Percentiles rank a stretch among this genome's conserved stretches.
phyloP scores from a whole-genome alignment of 805 yeast species.

The Vanderwaltozyma yarrowii region DNA sequence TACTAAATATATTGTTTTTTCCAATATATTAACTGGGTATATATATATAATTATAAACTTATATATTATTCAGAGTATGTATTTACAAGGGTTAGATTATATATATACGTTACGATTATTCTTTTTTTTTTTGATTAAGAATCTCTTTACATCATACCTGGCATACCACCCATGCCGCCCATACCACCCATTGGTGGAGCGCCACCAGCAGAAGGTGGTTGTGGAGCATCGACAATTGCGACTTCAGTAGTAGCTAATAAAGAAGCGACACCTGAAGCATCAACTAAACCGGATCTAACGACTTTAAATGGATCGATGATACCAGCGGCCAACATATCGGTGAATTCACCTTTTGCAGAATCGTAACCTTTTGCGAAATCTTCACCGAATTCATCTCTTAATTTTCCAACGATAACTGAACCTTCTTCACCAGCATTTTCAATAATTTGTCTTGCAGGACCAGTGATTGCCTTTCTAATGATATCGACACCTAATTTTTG shows the following conservation, averaged over 20 bases:
- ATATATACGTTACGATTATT: conserved; percentile 1
- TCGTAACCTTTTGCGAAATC: conserved; percentile 89
- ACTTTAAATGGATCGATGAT: conserved; percentile 98
- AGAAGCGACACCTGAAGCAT: conserved; percentile 96
- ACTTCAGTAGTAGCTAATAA: conserved; percentile 97
- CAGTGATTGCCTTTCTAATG: conserved; percentile 83
- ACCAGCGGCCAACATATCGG: conserved; percentile 94
- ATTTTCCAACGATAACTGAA: conserved; percentile 88
- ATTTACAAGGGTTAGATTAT: too few species aligned
- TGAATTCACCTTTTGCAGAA: conserved; percentile 84
- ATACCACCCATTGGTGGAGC: conserved; percentile 49
- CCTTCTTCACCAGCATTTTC: conserved; percentile 98
- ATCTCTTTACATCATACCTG: conserved; percentile 15
- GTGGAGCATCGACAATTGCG: conserved; percentile 93
- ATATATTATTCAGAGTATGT: too few species aligned
- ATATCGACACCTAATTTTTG: conserved; percentile 93
- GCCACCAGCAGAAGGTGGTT: conserved; percentile 55
- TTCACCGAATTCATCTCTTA: conserved; percentile 40
- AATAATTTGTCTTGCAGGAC: conserved; percentile 91
- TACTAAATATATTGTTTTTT: too few species aligned
- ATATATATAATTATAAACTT: too few species aligned
- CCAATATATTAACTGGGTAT: too few species aligned
- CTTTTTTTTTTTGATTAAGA: background rate
- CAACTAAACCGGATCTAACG: conserved; percentile 89
- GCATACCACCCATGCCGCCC: conserved; percentile 42